A percentile compares a stretch with the other conserved stretches of the same genome.
phyloP scores from a whole-genome alignment of 2,329 filamentous ascomycete genomes.

The Dothidotthia symphoricarpi region DNA sequence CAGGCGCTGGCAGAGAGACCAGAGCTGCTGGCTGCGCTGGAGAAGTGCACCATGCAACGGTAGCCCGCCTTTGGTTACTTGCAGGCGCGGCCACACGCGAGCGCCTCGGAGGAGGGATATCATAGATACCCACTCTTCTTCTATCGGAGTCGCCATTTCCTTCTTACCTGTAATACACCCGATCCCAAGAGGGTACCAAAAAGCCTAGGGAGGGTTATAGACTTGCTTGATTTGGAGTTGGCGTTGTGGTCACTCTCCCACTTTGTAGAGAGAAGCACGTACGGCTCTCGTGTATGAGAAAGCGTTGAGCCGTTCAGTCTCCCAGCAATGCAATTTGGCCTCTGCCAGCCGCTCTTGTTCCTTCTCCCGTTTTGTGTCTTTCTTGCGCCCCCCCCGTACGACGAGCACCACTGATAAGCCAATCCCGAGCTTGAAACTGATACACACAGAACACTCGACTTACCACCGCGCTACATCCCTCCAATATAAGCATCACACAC shows the following conservation, averaged over 20 bases:
- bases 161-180: conserved; percentile 28
- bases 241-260: conserved; percentile 37
- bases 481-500: too few species aligned
- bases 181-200: conserved; percentile 28
- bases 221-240: conserved; percentile 21
- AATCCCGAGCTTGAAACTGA: too few species aligned
- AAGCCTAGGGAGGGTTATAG: conserved; percentile 33
- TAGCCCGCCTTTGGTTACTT: conserved; percentile 20
- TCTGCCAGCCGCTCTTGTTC: conserved; percentile 11
- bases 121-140: conserved; percentile 9
- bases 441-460: too few species aligned
- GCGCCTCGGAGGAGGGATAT: conserved; percentile 5
- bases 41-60: conserved; percentile 63
- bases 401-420: too few species aligned
- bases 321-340: conserved; percentile 29
- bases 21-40: conserved; percentile 84
- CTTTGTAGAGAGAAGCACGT: conserved; percentile 35
- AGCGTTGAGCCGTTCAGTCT: conserved; percentile 20
- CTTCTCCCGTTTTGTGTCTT: not conserved
- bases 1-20: conserved; percentile 74
- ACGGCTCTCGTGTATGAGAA: conserved; percentile 24
- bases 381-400: too few species aligned
- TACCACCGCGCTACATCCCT: too few species aligned
- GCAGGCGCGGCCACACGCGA: conserved; percentile 14
- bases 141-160: conserved; percentile 13